Evolutionary conservation across 495 filamentous ascomycete genomes (phyloP).

Genomic region (Beverwykella pulmonaria): DNA sequence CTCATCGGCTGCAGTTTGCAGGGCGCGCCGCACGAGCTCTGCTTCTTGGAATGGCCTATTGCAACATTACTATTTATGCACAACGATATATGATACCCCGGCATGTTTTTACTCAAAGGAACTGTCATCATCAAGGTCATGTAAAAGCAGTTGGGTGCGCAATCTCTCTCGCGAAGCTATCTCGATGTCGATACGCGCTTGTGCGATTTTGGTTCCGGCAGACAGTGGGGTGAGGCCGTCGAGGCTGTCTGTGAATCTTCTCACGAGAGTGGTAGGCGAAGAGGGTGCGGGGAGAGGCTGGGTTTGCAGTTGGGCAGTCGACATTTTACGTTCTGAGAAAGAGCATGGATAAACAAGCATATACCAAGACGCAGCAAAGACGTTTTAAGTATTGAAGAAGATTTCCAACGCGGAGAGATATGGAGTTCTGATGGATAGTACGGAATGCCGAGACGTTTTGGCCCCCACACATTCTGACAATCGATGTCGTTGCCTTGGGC

Average conservation of each 20-base stretch:
- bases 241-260: slow-evolving; percentile 5
- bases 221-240: background rate
- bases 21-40: background rate
- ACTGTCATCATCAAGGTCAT: background rate
- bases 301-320: background rate
- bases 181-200: background rate
- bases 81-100: background rate
- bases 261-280: background rate
- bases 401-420: too few species aligned
- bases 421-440: too few species aligned
- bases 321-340: background rate
- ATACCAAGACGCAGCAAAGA: too few species aligned
- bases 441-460: too few species aligned
- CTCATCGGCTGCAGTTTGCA: background rate
- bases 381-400: too few species aligned
- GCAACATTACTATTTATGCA: too few species aligned
- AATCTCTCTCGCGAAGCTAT: background rate
- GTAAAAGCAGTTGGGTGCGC: background rate
- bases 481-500: too few species aligned
- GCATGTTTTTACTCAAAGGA: too few species aligned
- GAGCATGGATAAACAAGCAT: too few species aligned
- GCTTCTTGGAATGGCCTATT: slow-evolving; percentile 1
- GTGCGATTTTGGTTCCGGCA: background rate
- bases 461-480: too few species aligned
- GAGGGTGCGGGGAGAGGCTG: background rate